phyloP scores from a whole-genome alignment of 495 filamentous ascomycete species.

The Cercophora samala region DNA sequence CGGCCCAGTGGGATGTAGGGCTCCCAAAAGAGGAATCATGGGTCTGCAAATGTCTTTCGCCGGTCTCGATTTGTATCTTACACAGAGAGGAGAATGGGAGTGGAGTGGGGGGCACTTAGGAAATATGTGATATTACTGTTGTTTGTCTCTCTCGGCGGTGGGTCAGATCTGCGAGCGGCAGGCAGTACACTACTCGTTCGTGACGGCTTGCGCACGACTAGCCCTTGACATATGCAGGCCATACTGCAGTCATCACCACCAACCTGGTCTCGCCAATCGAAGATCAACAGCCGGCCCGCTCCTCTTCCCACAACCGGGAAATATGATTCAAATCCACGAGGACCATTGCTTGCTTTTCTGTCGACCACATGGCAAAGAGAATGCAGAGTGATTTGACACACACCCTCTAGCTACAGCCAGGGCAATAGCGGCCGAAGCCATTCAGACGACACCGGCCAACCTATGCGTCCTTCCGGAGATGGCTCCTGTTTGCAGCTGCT shows the following conservation, averaged over 20 bases:
- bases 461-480: not conserved
- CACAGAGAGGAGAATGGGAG: too few species aligned
- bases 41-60: not conserved
- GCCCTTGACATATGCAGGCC: conserved; percentile 3
- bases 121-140: conserved; percentile 5
- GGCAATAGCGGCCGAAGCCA: not conserved
- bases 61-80: not conserved
- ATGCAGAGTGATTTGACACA: not conserved
- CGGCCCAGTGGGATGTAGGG: not conserved
- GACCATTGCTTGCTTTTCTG: not conserved
- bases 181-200: conserved; percentile 3
- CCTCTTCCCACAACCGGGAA: not conserved
- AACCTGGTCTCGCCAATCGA: not conserved
- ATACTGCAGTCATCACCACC: not conserved
- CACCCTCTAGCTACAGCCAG: not conserved
- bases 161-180: conserved; percentile 4
- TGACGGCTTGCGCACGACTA: not conserved
- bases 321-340: not conserved
- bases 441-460: not conserved
- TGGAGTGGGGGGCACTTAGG: not conserved
- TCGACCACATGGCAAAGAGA: not conserved
- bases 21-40: not conserved
- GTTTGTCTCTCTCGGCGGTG: conserved; percentile 5
- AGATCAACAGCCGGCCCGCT: not conserved
- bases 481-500: not conserved